These are phyloP conservation scores for Solanum pinnatisectum DNA, from an alignment of 257 asterid species.

Conservation along the genomic window DNA sequence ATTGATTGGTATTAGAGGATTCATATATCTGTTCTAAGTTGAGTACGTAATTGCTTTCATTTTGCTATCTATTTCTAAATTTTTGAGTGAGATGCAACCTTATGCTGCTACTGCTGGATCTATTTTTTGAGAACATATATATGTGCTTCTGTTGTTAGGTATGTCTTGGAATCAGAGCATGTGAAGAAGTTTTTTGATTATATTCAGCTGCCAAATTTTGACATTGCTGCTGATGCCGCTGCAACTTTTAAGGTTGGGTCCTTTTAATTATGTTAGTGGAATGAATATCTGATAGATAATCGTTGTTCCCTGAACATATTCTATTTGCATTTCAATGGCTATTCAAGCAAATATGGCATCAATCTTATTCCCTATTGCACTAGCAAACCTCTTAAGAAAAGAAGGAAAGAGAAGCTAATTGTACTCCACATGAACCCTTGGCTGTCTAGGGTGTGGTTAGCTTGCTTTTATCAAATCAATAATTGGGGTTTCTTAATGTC, in stretches of 20 bases:
- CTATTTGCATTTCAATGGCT: background rate
- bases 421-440: background rate
- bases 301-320: background rate
- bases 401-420: background rate
- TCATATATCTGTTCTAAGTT: background rate
- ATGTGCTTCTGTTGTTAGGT: conserved; percentile 7
- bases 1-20: background rate
- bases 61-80: background rate
- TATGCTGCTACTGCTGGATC: background rate
- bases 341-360: background rate
- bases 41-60: background rate
- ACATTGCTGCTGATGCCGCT: conserved; percentile 46
- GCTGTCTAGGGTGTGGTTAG: background rate
- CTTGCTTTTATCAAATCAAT: background rate
- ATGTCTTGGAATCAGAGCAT: conserved; percentile 38
- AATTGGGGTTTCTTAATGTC: background rate
- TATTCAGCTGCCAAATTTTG: conserved; percentile 41
- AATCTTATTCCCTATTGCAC: background rate
- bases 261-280: background rate
- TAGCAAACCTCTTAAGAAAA: background rate
- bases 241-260: conserved; percentile 37
- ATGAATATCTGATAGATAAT: background rate
- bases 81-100: background rate
- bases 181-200: conserved; percentile 41
- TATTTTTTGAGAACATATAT: background rate